Evolutionary conservation across 208 protist genomes (phyloP), one percentile per base, ranked within the genome.

Genomic region (Trypanosoma lewisi): DNA sequence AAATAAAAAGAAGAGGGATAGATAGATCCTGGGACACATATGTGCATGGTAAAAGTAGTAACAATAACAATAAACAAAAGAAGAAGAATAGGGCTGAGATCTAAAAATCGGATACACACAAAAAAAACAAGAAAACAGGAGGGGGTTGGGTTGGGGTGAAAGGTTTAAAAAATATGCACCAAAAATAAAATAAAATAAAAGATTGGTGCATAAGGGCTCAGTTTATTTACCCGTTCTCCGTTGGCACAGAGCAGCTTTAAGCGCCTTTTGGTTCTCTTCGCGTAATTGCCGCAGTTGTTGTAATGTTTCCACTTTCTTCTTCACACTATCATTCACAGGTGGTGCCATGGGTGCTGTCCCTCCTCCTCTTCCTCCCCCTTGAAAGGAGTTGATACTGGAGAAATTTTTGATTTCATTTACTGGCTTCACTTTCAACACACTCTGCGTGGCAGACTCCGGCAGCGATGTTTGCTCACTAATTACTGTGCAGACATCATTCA

Each of bases 251-350:
- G 77, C 75, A 48, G 63, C 70, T 25, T 67, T 65, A 52, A 91
- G 75, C 4, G 85, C 85, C 17, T 70, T 72, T 42, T 66, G 71
- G 54, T 92, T 92, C 44, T 83, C 77, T 30, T 83, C 73, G 17
- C 75, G 76, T 72, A 92, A 55, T 8, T 75, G 73, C 36, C 66
- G 51, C 70, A 87, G 78, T 56, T 86, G 74, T 2, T 56, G 62
- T 11, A 92, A 54, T 27, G 82, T 30, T 19, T 77, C 77, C n/a
- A 17, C 37, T 30, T 70, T 67, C 45, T 59, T 60, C 44, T 64
- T 62, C 28, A 28, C 31, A 52, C n/a, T 48, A 48, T 17, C 11
- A 33, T 23, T 39, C 0, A 39, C 36, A 21, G 49, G 16, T 11
- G 31, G 11, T 23, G 27, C 33, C 1, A 37, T 19, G 0, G 25